These are phyloP conservation scores for Eimeria tenella DNA, from an alignment of 169 alveolate species.

Conservation along the genomic window DNA sequence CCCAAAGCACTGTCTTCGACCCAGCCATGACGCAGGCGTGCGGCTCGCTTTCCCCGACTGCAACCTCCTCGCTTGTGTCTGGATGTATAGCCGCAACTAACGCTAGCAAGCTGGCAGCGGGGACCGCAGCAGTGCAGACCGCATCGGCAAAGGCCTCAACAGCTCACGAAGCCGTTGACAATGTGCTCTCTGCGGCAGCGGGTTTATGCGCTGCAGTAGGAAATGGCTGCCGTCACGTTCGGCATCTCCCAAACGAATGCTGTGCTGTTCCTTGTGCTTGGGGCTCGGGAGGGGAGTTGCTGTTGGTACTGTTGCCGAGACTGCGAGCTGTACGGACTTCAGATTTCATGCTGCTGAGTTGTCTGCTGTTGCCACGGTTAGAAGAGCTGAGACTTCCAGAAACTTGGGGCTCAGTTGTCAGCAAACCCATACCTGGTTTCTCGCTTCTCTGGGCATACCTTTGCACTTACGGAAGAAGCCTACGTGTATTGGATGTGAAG, in stretches of 20 bases:
- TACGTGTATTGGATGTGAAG: constrained; percentile 43
- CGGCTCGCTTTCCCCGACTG: background rate
- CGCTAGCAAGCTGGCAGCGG: background rate
- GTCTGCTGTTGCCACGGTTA: constrained; percentile 49
- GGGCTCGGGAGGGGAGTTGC: constrained; percentile 44
- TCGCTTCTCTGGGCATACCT: constrained; percentile 64
- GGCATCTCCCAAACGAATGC: constrained; percentile 33
- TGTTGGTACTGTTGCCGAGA: constrained; percentile 43
- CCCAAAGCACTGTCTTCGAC: background rate
- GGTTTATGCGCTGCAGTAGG: constrained; percentile 55
- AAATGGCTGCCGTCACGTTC: constrained; percentile 46
- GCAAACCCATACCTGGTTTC: constrained; percentile 57
- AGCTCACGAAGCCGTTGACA: constrained; percentile 28
- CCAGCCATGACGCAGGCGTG: background rate
- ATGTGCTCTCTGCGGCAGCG: constrained; percentile 64
- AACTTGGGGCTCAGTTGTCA: constrained; percentile 60
- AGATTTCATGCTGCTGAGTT: constrained; percentile 46
- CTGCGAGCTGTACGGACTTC: constrained; percentile 51
- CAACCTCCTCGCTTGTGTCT: background rate
- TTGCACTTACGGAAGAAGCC: constrained; percentile 61
- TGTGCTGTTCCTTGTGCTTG: constrained; percentile 69
- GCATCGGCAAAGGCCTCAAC: constrained; percentile 9
- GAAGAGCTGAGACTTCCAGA: constrained; percentile 69
- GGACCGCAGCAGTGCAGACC: background rate
- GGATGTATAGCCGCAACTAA: background rate